Base-by-base conservation (phyloP, 2,329 filamentous ascomycete genomes). In the Ophiostoma piceae region DNA sequence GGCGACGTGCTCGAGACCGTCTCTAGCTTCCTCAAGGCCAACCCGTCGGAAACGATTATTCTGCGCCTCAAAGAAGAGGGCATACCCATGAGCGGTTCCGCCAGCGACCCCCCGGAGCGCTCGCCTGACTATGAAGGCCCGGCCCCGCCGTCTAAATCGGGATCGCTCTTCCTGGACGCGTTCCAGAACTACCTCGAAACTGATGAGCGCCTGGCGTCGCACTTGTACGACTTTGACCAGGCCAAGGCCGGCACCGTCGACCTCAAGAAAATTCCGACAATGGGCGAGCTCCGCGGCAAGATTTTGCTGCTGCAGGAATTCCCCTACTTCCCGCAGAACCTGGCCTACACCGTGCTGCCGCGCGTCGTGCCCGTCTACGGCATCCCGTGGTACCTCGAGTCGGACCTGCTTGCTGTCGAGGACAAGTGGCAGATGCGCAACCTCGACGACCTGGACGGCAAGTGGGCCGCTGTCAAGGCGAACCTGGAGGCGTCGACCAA, bases 41-140 rank as follows among this genome's bases (percentile, higher is more conserved):
- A 84, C 72, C 82, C 83, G 0, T 77, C 78, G 14, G 82, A 84
- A 75, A 76, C 80, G n/a, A 76, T 85, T 69, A 71, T 85, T 67
- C 79, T 85, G 80, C 82, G 83, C 1, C 77, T 85, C 70, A 84
- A 84, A 76, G 79, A 84, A 67, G 83, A 85, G 72, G 80, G 78
- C 12, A 66, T 71, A 3, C 79, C 80, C 8, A 72, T 83, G 41
- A 76, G 68, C 26, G 72, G 71, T 1, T 35, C 69, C 2, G 67
- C 68, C 3, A 54, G 54, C n/a, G 73, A 71, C 22, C 39, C 65
- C 51, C 69, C 72, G 4, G 73, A 72, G 9, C 60, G 11, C 16
- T 39, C 1, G 4, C n/a, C 57, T 16, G 66, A 16, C 39, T 41
- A 41, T 29, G 65, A 43, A 19, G 65, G 51, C 57, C n/a, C 65